Evolutionary conservation across 2,329 filamentous ascomycete species (phyloP).

Genomic region (Moelleriella libera): DNA sequence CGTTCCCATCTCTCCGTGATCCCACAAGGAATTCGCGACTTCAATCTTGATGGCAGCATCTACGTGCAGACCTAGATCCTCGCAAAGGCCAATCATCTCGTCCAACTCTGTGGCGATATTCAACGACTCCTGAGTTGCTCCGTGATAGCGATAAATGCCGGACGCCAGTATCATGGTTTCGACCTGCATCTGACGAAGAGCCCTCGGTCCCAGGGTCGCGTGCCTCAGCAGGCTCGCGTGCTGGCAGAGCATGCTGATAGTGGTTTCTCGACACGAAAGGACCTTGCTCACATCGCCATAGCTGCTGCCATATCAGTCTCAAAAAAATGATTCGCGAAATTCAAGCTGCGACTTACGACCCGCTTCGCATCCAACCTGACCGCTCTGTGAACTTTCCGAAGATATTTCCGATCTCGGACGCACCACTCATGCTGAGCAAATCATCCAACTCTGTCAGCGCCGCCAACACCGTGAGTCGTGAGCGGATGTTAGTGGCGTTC

Average conservation of each 20-base stretch:
- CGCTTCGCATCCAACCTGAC: conserved; percentile 68
- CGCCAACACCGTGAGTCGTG: conserved; percentile 49
- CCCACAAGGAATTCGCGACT: conserved; percentile 82
- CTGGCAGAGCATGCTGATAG: conserved; percentile 66
- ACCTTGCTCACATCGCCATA: conserved; percentile 70
- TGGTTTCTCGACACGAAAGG: conserved; percentile 68
- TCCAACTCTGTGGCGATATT: conserved; percentile 75
- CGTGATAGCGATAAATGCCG: conserved; percentile 62
- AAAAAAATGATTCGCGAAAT: neutral
- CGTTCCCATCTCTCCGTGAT: conserved; percentile 76
- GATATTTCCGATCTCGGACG: conserved; percentile 44
- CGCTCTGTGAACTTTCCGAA: conserved; percentile 51
- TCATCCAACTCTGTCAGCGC: conserved; percentile 73
- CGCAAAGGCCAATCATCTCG: conserved; percentile 57
- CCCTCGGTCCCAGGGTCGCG: conserved; percentile 44
- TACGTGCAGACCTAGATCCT: conserved; percentile 57
- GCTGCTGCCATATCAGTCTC: conserved; percentile 20
- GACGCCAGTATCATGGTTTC: conserved; percentile 65
- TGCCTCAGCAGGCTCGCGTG: conserved; percentile 48
- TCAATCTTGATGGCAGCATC: conserved; percentile 69
- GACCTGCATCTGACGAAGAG: conserved; percentile 59
- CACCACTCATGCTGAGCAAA: conserved; percentile 45
- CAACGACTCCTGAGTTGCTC: conserved; percentile 72
- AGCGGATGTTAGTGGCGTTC: conserved; percentile 36
- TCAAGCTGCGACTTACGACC: conserved; percentile 40